Evolutionary conservation across 1,284 basidiomycete genomes (phyloP).

Genomic region (Entoloma clypeatum): DNA sequence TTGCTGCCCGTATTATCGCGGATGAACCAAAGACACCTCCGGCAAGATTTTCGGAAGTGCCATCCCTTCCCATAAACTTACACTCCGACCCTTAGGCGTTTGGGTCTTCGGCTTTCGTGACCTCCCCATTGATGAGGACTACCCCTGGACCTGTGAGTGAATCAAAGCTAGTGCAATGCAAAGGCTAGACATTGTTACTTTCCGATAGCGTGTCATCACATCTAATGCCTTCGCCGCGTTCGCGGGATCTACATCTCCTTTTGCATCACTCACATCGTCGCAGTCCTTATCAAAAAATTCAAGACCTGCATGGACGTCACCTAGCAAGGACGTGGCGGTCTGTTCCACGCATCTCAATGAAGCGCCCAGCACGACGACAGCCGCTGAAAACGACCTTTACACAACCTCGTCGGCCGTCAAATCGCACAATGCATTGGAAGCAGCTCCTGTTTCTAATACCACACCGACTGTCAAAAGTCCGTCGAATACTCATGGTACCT

Average conservation of each 20-base stretch:
- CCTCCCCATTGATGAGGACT: constrained; percentile 13
- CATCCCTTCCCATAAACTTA: neutral
- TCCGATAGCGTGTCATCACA: constrained; percentile 13
- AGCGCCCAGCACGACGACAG: neutral
- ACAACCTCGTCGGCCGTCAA: neutral
- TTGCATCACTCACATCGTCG: constrained; percentile 25
- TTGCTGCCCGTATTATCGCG: constrained; percentile 1
- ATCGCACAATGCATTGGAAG: constrained; percentile 14
- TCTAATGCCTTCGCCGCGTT: constrained; percentile 43
- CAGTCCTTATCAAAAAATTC: constrained; percentile 9
- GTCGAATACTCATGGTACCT: constrained; percentile 8
- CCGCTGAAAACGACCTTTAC: neutral
- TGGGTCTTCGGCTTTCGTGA: constrained; percentile 15
- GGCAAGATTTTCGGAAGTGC: constrained; percentile 10
- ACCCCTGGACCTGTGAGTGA: constrained; percentile 13
- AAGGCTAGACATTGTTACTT: neutral
- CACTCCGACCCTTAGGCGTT: constrained; percentile 12
- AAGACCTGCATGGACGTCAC: constrained; percentile 20
- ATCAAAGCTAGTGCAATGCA: neutral
- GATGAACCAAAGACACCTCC: constrained; percentile 12
- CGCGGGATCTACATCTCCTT: constrained; percentile 39
- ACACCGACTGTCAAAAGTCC: constrained; percentile 15
- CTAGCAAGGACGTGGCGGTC: neutral
- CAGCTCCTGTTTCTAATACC: constrained; percentile 12
- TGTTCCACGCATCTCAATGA: constrained; percentile 5